A percentile compares a stretch with the other conserved stretches of the same genome.
Conservation (phyloP, 768 basidiomycete species). For the Auricularia sp. region DNA sequence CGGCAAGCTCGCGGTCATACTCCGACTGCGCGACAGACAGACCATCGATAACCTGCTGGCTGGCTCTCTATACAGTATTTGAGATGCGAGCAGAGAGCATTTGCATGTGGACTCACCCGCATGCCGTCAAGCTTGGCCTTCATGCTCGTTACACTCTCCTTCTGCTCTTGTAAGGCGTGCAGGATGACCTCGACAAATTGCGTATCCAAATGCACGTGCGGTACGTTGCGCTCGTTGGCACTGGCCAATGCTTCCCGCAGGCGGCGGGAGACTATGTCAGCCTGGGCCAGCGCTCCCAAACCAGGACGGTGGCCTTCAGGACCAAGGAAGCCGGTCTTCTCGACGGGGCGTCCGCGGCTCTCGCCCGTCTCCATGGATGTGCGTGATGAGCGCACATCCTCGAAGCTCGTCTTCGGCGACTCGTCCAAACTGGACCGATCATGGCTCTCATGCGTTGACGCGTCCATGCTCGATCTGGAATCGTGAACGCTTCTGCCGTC, state of each 20-base stretch:
- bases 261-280: conserved; percentile 12
- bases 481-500: neutral
- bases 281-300: neutral
- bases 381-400: neutral
- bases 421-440: neutral
- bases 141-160: conserved; percentile 50
- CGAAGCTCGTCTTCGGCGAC: neutral
- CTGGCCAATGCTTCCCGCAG: conserved; percentile 47
- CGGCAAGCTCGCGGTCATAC: conserved; percentile 84
- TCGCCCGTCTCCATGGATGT: neutral
- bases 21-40: conserved; percentile 88
- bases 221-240: conserved; percentile 47
- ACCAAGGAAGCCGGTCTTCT: neutral
- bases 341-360: neutral
- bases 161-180: conserved; percentile 51
- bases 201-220: conserved; percentile 63
- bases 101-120: conserved; percentile 49
- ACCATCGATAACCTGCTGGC: conserved; percentile 87
- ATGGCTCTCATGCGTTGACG: neutral
- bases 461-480: neutral
- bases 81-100: conserved; percentile 1
- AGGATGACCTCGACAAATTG: conserved; percentile 63
- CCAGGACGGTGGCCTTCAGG: neutral
- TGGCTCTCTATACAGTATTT: conserved; percentile 55
- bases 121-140: conserved; percentile 75